Conservation (phyloP, 2,329 filamentous ascomycete genomes). For the Colletotrichum chlorophyti region DNA sequence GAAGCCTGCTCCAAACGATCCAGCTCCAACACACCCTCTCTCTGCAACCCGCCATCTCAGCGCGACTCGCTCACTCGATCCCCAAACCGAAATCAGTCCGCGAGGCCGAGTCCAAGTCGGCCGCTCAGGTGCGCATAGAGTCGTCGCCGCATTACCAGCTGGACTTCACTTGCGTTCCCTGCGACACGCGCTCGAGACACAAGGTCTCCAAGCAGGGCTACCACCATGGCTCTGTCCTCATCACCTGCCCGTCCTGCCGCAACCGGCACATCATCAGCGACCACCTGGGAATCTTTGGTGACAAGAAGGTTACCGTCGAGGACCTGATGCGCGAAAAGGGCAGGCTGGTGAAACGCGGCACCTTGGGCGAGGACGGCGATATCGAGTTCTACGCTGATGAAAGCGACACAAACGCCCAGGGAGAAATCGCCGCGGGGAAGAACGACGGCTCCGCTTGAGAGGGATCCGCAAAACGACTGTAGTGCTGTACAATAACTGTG, state of each 20-base stretch:
- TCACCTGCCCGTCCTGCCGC: conserved; percentile 85
- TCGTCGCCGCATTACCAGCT: conserved; percentile 79
- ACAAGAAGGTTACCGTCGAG: conserved; percentile 74
- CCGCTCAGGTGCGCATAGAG: conserved; percentile 33
- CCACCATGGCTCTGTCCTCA: conserved; percentile 86
- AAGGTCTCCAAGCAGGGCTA: conserved; percentile 93
- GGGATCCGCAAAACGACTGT: not conserved
- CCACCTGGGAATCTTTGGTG: conserved; percentile 80
- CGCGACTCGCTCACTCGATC: conserved; percentile 38
- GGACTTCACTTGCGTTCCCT: conserved; percentile 92
- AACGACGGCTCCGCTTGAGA: conserved; percentile 10
- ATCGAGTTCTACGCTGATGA: conserved; percentile 91
- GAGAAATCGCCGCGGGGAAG: not conserved
- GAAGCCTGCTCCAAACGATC: conserved; percentile 5
- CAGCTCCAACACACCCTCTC: not conserved
- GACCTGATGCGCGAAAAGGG: conserved; percentile 81
- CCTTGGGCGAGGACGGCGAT: conserved; percentile 78
- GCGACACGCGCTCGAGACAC: conserved; percentile 81
- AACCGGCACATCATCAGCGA: conserved; percentile 93
- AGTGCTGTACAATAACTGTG: not conserved
- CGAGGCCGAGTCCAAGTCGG: conserved; percentile 33
- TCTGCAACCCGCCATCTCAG: conserved; percentile 8
- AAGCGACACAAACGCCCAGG: conserved; percentile 28
- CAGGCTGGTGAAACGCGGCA: conserved; percentile 74
- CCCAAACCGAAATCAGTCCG: conserved; percentile 16